Evolutionary conservation across 257 asterid species (phyloP).

Genomic region (Plectranthus barbatus): DNA sequence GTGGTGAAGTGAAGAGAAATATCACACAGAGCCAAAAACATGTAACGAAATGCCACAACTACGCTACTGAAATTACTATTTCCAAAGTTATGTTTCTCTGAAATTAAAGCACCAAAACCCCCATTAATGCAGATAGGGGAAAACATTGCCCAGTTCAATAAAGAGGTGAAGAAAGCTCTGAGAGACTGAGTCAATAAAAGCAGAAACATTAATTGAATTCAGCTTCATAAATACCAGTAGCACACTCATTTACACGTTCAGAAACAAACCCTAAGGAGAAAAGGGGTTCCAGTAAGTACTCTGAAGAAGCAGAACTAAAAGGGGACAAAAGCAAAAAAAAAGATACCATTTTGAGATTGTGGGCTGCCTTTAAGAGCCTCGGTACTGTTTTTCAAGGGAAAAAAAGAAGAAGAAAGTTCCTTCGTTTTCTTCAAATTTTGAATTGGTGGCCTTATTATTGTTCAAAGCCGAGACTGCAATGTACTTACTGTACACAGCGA

Average conservation of each 20-base stretch:
- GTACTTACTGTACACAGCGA: conserved; percentile 25
- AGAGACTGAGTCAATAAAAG: conserved; percentile 32
- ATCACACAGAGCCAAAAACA: conserved; percentile 22
- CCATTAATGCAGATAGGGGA: conserved; percentile 33
- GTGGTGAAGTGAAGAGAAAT: conserved; percentile 21
- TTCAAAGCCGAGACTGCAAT: conserved; percentile 17
- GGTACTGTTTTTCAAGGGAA: conserved; percentile 18
- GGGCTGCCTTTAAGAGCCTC: conserved; percentile 32
- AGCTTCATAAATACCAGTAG: conserved; percentile 28
- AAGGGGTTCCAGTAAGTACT: conserved; percentile 28
- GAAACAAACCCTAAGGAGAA: conserved; percentile 19
- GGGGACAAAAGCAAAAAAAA: conserved; percentile 28
- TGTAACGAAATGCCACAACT: conserved; percentile 25
- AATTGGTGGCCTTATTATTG: conserved; percentile 18
- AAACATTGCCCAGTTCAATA: conserved; percentile 24
- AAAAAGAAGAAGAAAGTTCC: not conserved
- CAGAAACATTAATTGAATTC: conserved; percentile 26
- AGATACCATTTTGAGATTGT: conserved; percentile 46
- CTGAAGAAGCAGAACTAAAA: conserved; percentile 34
- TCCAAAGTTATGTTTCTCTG: conserved; percentile 30
- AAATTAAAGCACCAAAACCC: conserved; percentile 25
- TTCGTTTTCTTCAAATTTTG: conserved; percentile 4
- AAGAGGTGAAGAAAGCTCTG: conserved; percentile 26
- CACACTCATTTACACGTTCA: conserved; percentile 27
- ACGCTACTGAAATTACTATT: conserved; percentile 25